Percentiles rank a stretch among this genome's conserved stretches.
phyloP scores from a whole-genome alignment of 371 early-diverging fungal species.

The Lichtheimia ramosa region DNA sequence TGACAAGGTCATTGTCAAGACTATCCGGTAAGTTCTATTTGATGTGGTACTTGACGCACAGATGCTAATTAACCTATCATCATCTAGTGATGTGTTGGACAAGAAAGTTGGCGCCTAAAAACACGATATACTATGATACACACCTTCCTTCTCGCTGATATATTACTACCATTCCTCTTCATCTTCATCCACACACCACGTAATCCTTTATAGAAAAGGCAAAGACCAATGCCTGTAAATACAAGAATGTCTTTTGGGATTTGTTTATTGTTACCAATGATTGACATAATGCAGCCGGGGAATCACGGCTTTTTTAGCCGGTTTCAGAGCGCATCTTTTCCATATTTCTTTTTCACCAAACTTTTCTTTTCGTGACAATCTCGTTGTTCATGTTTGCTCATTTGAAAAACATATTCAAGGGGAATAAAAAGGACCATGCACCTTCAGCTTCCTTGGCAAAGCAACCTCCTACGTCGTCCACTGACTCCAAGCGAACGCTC shows the following conservation, averaged over 20 bases:
- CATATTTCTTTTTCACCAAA: not conserved
- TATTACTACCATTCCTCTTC: not conserved
- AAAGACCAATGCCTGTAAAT: not conserved
- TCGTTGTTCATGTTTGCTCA: constrained; percentile 10
- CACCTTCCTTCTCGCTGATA: not conserved
- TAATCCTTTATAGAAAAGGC: not conserved
- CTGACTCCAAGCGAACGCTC: constrained; percentile 2
- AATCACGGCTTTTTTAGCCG: not conserved
- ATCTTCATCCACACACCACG: not conserved
- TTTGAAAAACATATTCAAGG: constrained; percentile 19
- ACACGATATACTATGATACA: not conserved
- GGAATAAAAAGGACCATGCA: constrained; percentile 1
- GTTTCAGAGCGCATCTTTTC: constrained; percentile 1
- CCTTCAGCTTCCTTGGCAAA: not conserved
- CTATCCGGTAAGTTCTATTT: constrained; percentile 26
- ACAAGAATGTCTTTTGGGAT: not conserved
- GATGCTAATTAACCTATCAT: not conserved
- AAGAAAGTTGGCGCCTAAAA: constrained; percentile 16
- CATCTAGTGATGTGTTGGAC: constrained; percentile 11
- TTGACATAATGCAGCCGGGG: not conserved
- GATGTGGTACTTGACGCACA: not conserved
- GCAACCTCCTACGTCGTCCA: not conserved
- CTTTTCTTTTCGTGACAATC: not conserved
- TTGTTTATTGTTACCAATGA: not conserved
- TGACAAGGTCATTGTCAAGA: constrained; percentile 79